A percentile compares a stretch with the other conserved stretches of the same genome.
Evolutionary conservation across 2,329 filamentous ascomycete genomes (phyloP).

Genomic region (Apiospora malaysiana): DNA sequence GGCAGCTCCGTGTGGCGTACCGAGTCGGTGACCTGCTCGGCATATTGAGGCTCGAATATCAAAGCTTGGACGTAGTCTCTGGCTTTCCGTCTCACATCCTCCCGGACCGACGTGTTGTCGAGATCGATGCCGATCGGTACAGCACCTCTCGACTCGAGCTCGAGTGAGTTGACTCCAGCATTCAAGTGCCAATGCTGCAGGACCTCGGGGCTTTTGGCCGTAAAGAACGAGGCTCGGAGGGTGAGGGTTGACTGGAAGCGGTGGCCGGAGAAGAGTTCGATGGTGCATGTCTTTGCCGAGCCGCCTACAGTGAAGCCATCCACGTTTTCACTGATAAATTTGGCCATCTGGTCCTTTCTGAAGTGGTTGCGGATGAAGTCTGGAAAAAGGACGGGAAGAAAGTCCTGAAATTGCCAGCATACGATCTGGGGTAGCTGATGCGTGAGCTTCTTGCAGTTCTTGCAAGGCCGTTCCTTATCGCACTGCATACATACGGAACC

Average conservation of each 20-base stretch:
- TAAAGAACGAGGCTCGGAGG: slow-evolving; percentile 59
- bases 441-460: slow-evolving; percentile 60
- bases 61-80: slow-evolving; percentile 58
- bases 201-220: slow-evolving; percentile 52
- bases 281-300: slow-evolving; percentile 46
- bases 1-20: slow-evolving; percentile 53
- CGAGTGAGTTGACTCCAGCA: slow-evolving; percentile 43
- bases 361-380: slow-evolving; percentile 58
- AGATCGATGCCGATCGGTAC: slow-evolving; percentile 59
- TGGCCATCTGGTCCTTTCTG: slow-evolving; percentile 53
- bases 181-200: slow-evolving; percentile 58
- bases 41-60: slow-evolving; percentile 52
- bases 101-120: slow-evolving; percentile 46
- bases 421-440: slow-evolving; percentile 57
- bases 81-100: slow-evolving; percentile 51
- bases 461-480: slow-evolving; percentile 60
- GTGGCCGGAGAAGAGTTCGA: slow-evolving; percentile 56
- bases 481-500: slow-evolving; percentile 39
- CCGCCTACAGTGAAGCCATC: slow-evolving; percentile 49
- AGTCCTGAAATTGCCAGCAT: slow-evolving; percentile 66
- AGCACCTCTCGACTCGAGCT: slow-evolving; percentile 49
- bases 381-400: slow-evolving; percentile 58
- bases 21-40: slow-evolving; percentile 56
- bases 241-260: slow-evolving; percentile 51
- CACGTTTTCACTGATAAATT: slow-evolving; percentile 57